These are phyloP conservation scores for Ustilago trichophora DNA, from an alignment of 1,284 basidiomycete species.

Conservation along the genomic window DNA sequence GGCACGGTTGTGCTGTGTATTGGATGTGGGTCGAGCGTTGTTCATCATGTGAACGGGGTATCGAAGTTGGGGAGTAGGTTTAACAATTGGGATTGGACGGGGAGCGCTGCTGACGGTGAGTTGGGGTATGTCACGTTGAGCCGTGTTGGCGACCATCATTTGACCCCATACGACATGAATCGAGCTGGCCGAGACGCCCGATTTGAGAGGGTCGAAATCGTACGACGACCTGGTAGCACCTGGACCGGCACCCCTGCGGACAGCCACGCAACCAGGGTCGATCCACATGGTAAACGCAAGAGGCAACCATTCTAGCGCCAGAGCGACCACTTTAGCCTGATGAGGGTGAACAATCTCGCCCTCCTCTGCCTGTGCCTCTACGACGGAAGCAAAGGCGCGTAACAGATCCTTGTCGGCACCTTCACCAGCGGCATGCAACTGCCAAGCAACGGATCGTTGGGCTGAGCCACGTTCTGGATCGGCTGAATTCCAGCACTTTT, in stretches of 20 bases:
- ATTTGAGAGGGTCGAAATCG: constrained; percentile 21
- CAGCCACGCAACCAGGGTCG: constrained; percentile 58
- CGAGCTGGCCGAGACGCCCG: not conserved
- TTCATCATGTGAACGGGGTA: constrained; percentile 20
- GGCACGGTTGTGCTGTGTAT: constrained; percentile 10
- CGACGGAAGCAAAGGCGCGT: constrained; percentile 31
- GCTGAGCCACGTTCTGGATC: constrained; percentile 49
- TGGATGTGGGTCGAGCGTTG: not conserved
- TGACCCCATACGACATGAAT: constrained; percentile 48
- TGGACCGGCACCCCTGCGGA: constrained; percentile 45
- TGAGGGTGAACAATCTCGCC: constrained; percentile 19
- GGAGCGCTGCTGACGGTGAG: constrained; percentile 30
- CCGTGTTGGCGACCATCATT: constrained; percentile 22
- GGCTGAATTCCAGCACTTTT: constrained; percentile 24
- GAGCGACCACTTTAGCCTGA: constrained; percentile 8
- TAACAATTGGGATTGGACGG: constrained; percentile 38
- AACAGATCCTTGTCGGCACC: constrained; percentile 43
- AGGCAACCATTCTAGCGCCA: constrained; percentile 38
- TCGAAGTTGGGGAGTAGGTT: constrained; percentile 9
- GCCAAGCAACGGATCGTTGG: constrained; percentile 43
- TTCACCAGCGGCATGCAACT: constrained; percentile 48
- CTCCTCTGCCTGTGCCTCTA: constrained; percentile 22
- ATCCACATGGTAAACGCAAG: constrained; percentile 54
- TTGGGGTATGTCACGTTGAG: constrained; percentile 9
- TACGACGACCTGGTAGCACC: constrained; percentile 23